Conservation (phyloP, 2,329 filamentous ascomycete genomes). For the Acrodontium crateriforme region DNA sequence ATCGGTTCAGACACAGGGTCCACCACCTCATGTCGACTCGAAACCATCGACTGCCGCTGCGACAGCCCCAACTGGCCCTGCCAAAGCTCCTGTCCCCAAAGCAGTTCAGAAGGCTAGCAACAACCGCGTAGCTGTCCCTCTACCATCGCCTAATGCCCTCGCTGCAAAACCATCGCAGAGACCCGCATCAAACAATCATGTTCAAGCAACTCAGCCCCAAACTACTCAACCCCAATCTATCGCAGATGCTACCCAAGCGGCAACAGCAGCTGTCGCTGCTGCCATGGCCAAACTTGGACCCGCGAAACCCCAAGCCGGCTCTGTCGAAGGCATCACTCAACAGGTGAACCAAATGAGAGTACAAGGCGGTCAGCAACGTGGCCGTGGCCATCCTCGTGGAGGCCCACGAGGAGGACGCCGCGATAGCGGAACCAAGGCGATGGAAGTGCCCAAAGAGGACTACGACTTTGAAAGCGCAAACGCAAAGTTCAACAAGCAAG, state of each 20-base stretch:
- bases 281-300: conserved; percentile 61
- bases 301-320: too few relatives aligned
- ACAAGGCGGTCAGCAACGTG: conserved; percentile 19
- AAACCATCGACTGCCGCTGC: conserved; percentile 51
- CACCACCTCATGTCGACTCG: conserved; percentile 52
- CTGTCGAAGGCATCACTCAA: conserved; percentile 55
- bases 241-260: conserved; percentile 54
- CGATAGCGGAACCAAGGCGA: conserved; percentile 31
- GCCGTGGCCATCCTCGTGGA: conserved; percentile 35
- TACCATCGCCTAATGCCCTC: conserved; percentile 31
- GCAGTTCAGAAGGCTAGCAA: conserved; percentile 26
- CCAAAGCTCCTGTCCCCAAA: conserved; percentile 21
- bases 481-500: conserved; percentile 79
- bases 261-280: conserved; percentile 63
- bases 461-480: conserved; percentile 84
- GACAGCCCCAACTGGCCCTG: conserved; percentile 35
- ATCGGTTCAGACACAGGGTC: conserved; percentile 30
- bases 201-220: conserved; percentile 9
- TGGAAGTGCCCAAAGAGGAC: conserved; percentile 80
- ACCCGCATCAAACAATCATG: conserved; percentile 4
- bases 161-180: conserved; percentile 12
- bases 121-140: conserved; percentile 46
- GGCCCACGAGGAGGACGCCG: conserved; percentile 26
- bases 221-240: conserved; percentile 8
- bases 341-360: conserved; percentile 64